Conservation (phyloP, 305 asterid genomes). For the Monarda citriodora region DNA sequence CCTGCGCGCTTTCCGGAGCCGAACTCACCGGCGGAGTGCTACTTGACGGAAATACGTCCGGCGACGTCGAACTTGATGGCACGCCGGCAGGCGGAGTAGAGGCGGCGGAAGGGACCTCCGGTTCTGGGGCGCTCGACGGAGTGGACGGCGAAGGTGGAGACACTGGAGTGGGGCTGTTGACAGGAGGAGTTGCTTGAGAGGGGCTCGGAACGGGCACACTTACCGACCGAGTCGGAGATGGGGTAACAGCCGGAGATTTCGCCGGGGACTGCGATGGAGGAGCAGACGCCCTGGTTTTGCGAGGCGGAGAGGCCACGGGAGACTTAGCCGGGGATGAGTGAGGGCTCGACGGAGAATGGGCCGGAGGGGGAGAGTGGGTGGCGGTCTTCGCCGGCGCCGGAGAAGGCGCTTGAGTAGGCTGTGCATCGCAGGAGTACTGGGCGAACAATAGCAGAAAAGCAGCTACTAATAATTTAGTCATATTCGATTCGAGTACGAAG, state of each 20-base stretch:
- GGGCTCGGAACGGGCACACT: conserved; percentile 40
- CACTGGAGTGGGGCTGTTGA: conserved; percentile 28
- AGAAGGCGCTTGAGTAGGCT: conserved; percentile 40
- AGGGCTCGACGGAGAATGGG: conserved; percentile 36
- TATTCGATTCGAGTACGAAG: conserved; percentile 15
- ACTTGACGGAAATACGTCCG: conserved; percentile 42
- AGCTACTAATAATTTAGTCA: conserved; percentile 30
- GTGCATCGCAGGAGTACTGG: conserved; percentile 41
- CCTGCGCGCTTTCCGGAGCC: conserved; percentile 51
- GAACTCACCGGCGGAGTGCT: conserved; percentile 48
- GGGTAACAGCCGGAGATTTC: conserved; percentile 29
- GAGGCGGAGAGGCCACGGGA: conserved; percentile 39
- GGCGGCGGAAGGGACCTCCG: conserved; percentile 42
- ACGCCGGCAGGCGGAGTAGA: conserved; percentile 29
- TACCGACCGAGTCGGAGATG: conserved; percentile 37
- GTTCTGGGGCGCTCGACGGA: conserved; percentile 32
- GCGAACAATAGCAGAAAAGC: conserved; percentile 31
- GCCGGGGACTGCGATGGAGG: conserved; percentile 50
- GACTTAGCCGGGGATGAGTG: conserved; percentile 47
- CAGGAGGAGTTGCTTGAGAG: conserved; percentile 45
- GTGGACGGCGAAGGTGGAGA: conserved; percentile 31
- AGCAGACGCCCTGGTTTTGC: conserved; percentile 39
- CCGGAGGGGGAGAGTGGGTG: conserved; percentile 19
- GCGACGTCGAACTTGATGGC: conserved; percentile 55
- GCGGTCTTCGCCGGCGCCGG: conserved; percentile 35